Base-by-base conservation (phyloP, 2,329 filamentous ascomycete species). In the Chaetomium sp. region DNA sequence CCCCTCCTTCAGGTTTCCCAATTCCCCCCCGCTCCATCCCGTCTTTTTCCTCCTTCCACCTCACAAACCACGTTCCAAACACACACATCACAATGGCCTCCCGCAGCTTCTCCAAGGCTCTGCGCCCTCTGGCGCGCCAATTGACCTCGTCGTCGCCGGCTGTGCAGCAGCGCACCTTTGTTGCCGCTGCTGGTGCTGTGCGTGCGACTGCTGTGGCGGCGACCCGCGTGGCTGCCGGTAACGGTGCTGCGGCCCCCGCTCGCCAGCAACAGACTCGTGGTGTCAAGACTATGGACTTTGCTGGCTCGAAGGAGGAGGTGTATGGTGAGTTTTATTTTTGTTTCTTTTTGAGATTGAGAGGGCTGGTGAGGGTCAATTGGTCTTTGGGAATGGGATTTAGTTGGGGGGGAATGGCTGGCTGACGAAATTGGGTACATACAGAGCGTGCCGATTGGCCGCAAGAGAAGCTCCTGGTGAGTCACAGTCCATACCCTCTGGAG, bases 251-350 rank as follows among this genome's bases (percentile, higher is more conserved):
- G 65, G 76, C 58, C 50, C 44, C 72, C 60, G 70, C 73, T 63
- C 69, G 70, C 55, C 68, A 69, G 59, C 79, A 84, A 73, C 87
- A 90, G 79, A 78, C 82, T 65, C 87, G 94, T 71, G 94, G 94
- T 74, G 78, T 96, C 71, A 97, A 99, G 89, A 96, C 92, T 67
- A 92, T 99, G 76, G 91, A 97, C 85, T 99, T 99, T 75, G 94
- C 94, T 66, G 94, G 91, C 70, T 81, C 82, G 72, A 92, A 95
- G 80, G 94, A 99, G 84, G 84, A 86, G 65, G 94, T 99, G 72
- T 96, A 89, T 73, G 90, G 90, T 95, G 76, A 70, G 61, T 61
- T 65, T 54, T 8, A 12, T 36, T 37, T 41, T 32, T 27, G 19
- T 27, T 27, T 27, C 19, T 27, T 27, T 27, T 27, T 27, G 19